phyloP scores from a whole-genome alignment of 768 basidiomycete species.

The Mycena metata region DNA sequence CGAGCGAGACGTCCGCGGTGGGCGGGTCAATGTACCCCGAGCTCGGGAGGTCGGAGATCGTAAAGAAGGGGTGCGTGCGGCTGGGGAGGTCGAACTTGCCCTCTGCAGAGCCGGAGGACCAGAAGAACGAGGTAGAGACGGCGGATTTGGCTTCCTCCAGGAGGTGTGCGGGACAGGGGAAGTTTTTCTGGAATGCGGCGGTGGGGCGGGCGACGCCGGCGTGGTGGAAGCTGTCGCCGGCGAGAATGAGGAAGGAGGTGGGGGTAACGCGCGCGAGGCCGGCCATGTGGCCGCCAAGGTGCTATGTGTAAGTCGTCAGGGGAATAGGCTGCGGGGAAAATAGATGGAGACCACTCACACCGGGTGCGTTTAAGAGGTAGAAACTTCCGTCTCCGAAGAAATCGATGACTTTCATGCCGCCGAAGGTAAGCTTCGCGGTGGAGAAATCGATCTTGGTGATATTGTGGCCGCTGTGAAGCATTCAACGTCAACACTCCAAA shows the following conservation, averaged over 20 bases:
- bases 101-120: background rate
- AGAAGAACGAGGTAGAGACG: constrained; percentile 23
- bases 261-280: constrained; percentile 25
- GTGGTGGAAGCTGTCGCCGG: constrained; percentile 32
- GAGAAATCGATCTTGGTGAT: constrained; percentile 30
- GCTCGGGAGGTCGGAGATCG: constrained; percentile 11
- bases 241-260: constrained; percentile 23
- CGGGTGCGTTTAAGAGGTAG: constrained; percentile 30
- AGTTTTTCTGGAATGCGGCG: constrained; percentile 22
- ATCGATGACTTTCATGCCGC: constrained; percentile 27
- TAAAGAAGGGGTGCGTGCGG: constrained; percentile 12
- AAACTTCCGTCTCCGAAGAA: constrained; percentile 13
- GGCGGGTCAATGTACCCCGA: constrained; percentile 21
- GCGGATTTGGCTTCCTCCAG: constrained; percentile 1
- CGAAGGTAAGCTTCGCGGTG: constrained; percentile 10
- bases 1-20: constrained; percentile 1
- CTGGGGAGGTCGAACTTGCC: constrained; percentile 17
- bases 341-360: constrained; percentile 14
- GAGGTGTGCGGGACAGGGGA: constrained; percentile 26
- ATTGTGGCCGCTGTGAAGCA: constrained; percentile 8
- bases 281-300: constrained; percentile 16
- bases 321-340: background rate
- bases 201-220: constrained; percentile 22
- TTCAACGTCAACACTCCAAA: too few species aligned
- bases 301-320: background rate